phyloP scores from a whole-genome alignment of 176 grass and related monocot species.

The Ensete ventricosum region DNA sequence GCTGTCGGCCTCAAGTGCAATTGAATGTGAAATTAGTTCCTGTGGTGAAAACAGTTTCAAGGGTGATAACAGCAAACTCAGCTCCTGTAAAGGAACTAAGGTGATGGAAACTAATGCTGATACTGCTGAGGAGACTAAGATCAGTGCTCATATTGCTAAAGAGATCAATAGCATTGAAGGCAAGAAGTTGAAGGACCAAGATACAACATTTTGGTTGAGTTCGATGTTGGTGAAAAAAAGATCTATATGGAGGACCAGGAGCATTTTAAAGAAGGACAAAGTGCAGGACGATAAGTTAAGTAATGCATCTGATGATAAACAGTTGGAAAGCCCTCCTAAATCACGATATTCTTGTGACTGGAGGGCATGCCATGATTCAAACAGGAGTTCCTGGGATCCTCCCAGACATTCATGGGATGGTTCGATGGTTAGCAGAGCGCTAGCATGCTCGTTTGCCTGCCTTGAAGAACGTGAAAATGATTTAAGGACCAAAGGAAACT shows the following conservation, averaged over 20 bases:
- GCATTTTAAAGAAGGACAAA: conserved; percentile 13
- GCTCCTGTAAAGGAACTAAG: neutral
- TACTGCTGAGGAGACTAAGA: neutral
- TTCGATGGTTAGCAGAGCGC: conserved; percentile 58
- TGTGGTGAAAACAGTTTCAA: conserved; percentile 9
- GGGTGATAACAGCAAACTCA: neutral
- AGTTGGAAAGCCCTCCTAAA: conserved; percentile 32
- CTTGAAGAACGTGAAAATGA: conserved; percentile 49
- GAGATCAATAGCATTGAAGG: conserved; percentile 1
- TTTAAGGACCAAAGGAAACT: conserved; percentile 9
- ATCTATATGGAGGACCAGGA: conserved; percentile 25
- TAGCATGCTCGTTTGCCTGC: conserved; percentile 72
- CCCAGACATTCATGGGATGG: conserved; percentile 93
- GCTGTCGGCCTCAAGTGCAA: neutral
- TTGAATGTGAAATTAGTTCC: neutral
- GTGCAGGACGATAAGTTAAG: neutral
- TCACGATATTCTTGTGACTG: conserved; percentile 56
- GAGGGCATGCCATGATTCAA: conserved; percentile 33
- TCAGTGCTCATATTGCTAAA: neutral
- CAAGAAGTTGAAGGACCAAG: conserved; percentile 27
- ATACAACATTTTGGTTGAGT: conserved; percentile 45
- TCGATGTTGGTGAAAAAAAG: conserved; percentile 37
- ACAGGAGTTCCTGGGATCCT: conserved; percentile 34
- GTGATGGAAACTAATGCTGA: conserved; percentile 8
- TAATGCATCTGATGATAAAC: neutral